Evolutionary conservation across 1,139 yeast genomes (phyloP).

Genomic region (Diutina neorugosa): DNA sequence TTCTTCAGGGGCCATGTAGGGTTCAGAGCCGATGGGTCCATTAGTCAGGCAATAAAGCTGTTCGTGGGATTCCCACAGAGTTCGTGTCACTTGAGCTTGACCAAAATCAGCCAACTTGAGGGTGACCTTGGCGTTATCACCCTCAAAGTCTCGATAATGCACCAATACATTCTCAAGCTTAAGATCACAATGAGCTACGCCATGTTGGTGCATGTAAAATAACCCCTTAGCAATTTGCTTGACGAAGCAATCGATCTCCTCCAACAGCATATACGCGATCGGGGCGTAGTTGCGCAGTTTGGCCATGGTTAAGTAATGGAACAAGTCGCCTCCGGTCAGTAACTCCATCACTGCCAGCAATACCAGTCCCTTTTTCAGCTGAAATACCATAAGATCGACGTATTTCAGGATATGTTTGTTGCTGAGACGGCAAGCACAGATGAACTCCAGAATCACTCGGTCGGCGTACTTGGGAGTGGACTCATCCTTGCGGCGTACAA

Average conservation of each 20-base stretch:
- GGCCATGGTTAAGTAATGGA: constrained; percentile 14
- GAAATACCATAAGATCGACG: constrained; percentile 42
- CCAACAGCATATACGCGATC: constrained; percentile 10
- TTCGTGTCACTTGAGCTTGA: constrained; percentile 62
- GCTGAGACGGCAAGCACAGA: constrained; percentile 57
- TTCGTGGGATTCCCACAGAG: constrained; percentile 46
- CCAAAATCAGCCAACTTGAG: constrained; percentile 61
- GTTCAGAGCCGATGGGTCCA: constrained; percentile 67
- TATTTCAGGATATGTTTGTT: constrained; percentile 61
- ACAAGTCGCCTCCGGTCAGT: constrained; percentile 65
- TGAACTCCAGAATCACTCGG: constrained; percentile 65
- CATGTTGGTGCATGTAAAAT: constrained; percentile 56
- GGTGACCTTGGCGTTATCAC: constrained; percentile 20
- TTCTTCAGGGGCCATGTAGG: constrained; percentile 69
- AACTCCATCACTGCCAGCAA: constrained; percentile 52
- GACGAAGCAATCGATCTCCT: constrained; percentile 57
- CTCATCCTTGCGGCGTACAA: constrained; percentile 33
- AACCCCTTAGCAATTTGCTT: constrained; percentile 58
- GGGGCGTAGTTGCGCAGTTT: constrained; percentile 5
- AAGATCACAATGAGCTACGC: constrained; percentile 65
- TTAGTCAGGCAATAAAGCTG: constrained; percentile 35
- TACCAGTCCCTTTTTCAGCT: neutral
- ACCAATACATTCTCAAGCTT: constrained; percentile 55
- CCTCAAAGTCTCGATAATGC: constrained; percentile 10
- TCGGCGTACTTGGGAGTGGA: constrained; percentile 48